Conservation (phyloP, 2,329 filamentous ascomycete genomes). For the Paecilomyces dactylethromorphus region DNA sequence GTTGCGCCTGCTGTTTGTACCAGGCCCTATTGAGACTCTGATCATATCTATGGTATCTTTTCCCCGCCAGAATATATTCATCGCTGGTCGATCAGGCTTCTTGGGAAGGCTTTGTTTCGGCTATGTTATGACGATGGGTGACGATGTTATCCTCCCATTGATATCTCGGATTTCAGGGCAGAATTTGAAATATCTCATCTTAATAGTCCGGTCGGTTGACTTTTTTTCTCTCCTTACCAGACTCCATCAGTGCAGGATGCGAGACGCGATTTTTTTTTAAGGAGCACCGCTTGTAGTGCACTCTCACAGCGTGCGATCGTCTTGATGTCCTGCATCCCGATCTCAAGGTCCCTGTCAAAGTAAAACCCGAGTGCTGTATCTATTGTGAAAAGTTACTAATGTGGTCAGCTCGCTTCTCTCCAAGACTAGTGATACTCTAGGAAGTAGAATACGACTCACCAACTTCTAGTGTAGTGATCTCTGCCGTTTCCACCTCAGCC, state of each 20-base stretch:
- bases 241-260: neutral
- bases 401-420: no score
- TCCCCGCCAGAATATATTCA: neutral
- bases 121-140: neutral
- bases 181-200: neutral
- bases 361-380: no score
- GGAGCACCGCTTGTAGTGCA: no score
- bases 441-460: no score
- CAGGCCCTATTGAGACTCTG: neutral
- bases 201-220: neutral
- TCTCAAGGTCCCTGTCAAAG: no score
- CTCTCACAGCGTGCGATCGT: no score
- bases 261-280: no score
- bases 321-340: no score
- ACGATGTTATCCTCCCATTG: neutral
- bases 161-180: neutral
- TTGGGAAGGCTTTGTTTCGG: neutral
- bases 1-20: conserved; percentile 3
- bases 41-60: neutral
- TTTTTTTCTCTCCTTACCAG: neutral
- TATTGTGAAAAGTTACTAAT: no score
- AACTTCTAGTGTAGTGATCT: no score
- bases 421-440: no score
- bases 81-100: neutral
- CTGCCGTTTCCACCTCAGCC: no score